Conservation (phyloP, 495 filamentous ascomycete genomes). For the Glutinoglossum americanum region DNA sequence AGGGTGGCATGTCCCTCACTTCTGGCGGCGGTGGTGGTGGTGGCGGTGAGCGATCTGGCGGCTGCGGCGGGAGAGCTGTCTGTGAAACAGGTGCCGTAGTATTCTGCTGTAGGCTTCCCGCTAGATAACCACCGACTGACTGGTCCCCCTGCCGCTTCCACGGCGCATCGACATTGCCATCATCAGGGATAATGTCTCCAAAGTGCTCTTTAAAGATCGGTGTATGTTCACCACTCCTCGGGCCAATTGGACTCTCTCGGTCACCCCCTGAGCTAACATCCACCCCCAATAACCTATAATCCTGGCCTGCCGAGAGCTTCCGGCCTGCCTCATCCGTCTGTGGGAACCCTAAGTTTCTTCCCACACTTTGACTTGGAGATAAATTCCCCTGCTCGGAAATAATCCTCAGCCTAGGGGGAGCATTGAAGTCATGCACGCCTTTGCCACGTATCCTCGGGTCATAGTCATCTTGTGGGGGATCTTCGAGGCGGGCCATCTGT, state of each 20-base stretch:
- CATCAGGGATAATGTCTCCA: slow-evolving; percentile 23
- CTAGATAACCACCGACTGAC: background rate
- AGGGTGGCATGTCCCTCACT: slow-evolving; percentile 12
- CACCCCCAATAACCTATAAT: slow-evolving; percentile 3
- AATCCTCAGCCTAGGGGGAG: slow-evolving; percentile 43
- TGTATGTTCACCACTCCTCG: slow-evolving; percentile 22
- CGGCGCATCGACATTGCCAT: slow-evolving; percentile 8
- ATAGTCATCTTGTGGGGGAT: slow-evolving; percentile 30
- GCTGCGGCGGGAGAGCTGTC: background rate
- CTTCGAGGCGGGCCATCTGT: slow-evolving; percentile 21
- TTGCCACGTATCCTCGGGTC: slow-evolving; percentile 74
- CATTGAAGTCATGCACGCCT: slow-evolving; percentile 77
- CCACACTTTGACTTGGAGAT: background rate
- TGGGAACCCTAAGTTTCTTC: background rate
- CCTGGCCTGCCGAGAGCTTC: background rate
- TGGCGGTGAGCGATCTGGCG: slow-evolving; percentile 11
- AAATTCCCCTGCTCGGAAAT: background rate
- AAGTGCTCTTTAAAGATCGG: slow-evolving; percentile 50
- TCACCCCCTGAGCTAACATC: slow-evolving; percentile 2
- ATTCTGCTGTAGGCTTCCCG: background rate
- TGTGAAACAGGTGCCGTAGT: background rate
- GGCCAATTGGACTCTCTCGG: background rate
- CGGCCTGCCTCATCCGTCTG: background rate
- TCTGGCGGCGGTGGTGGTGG: slow-evolving; percentile 17
- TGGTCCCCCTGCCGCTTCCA: slow-evolving; percentile 6